Evolutionary conservation across 2,329 filamentous ascomycete species (phyloP).

Genomic region (Sphaceloma murrayae): DNA sequence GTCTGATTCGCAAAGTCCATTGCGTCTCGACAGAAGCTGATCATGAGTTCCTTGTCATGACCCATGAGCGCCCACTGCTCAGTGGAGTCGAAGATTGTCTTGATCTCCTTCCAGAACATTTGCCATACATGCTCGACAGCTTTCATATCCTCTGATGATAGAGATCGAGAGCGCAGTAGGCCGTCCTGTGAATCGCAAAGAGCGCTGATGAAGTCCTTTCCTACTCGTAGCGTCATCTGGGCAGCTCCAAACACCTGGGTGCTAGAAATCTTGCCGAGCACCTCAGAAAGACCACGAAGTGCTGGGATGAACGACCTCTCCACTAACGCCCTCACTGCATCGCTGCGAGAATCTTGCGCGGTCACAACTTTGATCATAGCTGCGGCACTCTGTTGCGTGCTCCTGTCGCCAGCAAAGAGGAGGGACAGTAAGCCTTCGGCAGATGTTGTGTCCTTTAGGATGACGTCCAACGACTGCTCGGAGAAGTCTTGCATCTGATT

Average conservation of each 20-base stretch:
- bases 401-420: constrained; percentile 69
- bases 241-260: constrained; percentile 52
- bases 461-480: constrained; percentile 54
- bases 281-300: constrained; percentile 47
- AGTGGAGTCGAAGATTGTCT: constrained; percentile 70
- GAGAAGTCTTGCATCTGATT: constrained; percentile 71
- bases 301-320: constrained; percentile 47
- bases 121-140: constrained; percentile 73
- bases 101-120: constrained; percentile 70
- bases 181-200: constrained; percentile 55
- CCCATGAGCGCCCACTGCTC: constrained; percentile 67
- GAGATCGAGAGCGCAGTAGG: constrained; percentile 48
- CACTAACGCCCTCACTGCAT: constrained; percentile 54
- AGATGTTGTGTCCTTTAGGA: constrained; percentile 59
- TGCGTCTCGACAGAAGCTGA: constrained; percentile 84
- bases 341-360: constrained; percentile 52
- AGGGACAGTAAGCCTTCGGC: constrained; percentile 68
- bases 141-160: constrained; percentile 51
- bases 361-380: constrained; percentile 78
- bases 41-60: constrained; percentile 69
- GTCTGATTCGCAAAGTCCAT: constrained; percentile 88
- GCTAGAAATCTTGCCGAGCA: constrained; percentile 46
- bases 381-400: constrained; percentile 69
- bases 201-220: constrained; percentile 52
- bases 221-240: constrained; percentile 51